Percentiles rank a stretch among this genome's conserved stretches.
Conservation (phyloP, 352 stramenopile species). For the Globisporangium cystogenes region DNA sequence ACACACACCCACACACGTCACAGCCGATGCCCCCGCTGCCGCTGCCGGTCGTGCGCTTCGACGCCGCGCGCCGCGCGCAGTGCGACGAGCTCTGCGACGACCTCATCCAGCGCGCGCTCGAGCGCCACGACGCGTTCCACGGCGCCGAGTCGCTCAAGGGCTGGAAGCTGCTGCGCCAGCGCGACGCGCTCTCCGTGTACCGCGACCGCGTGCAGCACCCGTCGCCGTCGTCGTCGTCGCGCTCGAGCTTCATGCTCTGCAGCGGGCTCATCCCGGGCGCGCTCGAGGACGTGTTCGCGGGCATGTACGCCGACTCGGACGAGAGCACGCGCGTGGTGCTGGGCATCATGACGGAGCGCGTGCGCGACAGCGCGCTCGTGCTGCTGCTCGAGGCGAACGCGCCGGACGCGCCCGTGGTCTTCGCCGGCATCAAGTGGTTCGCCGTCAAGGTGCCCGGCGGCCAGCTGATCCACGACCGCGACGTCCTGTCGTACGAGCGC, state of each 20-base stretch:
- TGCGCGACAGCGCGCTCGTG: conserved; percentile 47
- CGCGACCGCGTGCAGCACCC: conserved; percentile 9
- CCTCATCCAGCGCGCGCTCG: conserved; percentile 47
- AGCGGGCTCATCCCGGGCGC: conserved; percentile 52
- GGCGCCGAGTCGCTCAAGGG: conserved; percentile 20
- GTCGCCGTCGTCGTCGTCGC: conserved; percentile 10
- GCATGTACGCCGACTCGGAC: conserved; percentile 43
- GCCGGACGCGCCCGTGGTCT: conserved; percentile 38
- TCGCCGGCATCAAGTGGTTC: conserved; percentile 63
- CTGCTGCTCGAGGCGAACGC: conserved; percentile 51
- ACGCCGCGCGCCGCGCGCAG: conserved; percentile 22
- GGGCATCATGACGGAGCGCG: conserved; percentile 38
- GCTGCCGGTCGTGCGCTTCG: conserved; percentile 33
- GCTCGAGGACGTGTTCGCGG: conserved; percentile 46
- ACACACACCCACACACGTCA: neutral
- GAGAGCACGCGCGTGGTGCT: conserved; percentile 43
- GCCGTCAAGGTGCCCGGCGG: conserved; percentile 35
- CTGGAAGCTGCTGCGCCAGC: conserved; percentile 56
- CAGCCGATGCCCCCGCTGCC: conserved; percentile 10
- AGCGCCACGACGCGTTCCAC: conserved; percentile 56
- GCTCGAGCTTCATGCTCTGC: conserved; percentile 38
- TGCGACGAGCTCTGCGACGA: conserved; percentile 49
- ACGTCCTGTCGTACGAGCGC: conserved; percentile 48
- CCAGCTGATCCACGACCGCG: conserved; percentile 46
- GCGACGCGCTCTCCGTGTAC: conserved; percentile 58